Evolutionary conservation across 192 early-diverging fungal genomes (phyloP).

Genomic region (Globomyces pollinis-pini): DNA sequence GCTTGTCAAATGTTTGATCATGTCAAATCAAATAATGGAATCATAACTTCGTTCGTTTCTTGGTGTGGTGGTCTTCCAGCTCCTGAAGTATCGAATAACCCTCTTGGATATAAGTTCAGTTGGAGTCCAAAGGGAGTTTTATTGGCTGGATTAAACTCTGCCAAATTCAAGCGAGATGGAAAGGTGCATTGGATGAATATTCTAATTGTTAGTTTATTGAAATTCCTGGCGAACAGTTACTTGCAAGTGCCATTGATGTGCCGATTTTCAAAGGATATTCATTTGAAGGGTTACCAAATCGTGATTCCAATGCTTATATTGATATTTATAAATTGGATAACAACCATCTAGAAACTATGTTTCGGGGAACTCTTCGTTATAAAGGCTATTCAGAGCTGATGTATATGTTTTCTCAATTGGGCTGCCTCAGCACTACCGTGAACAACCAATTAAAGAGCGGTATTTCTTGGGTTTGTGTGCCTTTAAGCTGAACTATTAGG

Average conservation of each 20-base stretch:
- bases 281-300: constrained; percentile 91
- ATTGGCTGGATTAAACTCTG: constrained; percentile 79
- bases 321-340: constrained; percentile 74
- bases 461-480: too few relatives aligned
- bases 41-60: constrained; percentile 77
- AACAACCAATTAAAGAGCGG: constrained; percentile 19
- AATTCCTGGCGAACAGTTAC: constrained; percentile 61
- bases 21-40: constrained; percentile 64
- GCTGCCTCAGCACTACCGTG: constrained; percentile 58
- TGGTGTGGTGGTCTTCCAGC: constrained; percentile 99
- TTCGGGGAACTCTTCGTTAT: constrained; percentile 90
- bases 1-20: constrained; percentile 79
- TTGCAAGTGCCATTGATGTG: constrained; percentile 66
- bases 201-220: constrained; percentile 2
- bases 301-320: constrained; percentile 84
- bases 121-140: constrained; percentile 88
- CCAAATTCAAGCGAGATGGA: constrained; percentile 69
- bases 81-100: constrained; percentile 93
- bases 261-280: constrained; percentile 79
- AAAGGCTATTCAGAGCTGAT: constrained; percentile 87
- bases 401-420: constrained; percentile 66
- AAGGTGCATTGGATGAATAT: constrained; percentile 54
- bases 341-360: constrained; percentile 76
- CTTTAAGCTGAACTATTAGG: too few relatives aligned
- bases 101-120: constrained; percentile 96